Evolutionary conservation across 1,139 yeast genomes (phyloP).

Genomic region (Pichia sp.): DNA sequence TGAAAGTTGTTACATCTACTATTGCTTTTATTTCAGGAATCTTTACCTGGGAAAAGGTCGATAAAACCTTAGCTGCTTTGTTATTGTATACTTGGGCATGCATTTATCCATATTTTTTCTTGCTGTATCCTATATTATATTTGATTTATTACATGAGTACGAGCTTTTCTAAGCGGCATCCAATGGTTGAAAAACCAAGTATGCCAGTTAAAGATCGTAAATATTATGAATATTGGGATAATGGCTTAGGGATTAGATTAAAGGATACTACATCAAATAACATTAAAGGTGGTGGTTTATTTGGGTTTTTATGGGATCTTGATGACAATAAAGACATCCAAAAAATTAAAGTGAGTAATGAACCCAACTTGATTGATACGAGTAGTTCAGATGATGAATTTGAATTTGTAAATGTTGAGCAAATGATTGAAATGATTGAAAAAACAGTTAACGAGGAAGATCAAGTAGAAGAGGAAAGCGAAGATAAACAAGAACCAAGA

Average conservation of each 20-base stretch:
- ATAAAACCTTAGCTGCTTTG: constrained; percentile 48
- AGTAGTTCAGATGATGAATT: background rate
- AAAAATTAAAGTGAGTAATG: background rate
- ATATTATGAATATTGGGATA: constrained; percentile 24
- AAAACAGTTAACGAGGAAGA: background rate
- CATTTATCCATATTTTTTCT: constrained; percentile 63
- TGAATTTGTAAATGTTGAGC: constrained; percentile 1
- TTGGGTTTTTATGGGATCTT: constrained; percentile 14
- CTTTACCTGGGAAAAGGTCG: constrained; percentile 58
- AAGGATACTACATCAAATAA: constrained; percentile 31
- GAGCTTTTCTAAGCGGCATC: constrained; percentile 67
- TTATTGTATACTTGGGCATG: constrained; percentile 54
- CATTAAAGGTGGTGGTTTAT: constrained; percentile 20
- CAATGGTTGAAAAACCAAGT: constrained; percentile 36
- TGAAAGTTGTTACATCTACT: constrained; percentile 42
- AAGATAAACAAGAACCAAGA: constrained; percentile 14
- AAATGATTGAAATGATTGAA: background rate
- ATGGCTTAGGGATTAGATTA: constrained; percentile 51
- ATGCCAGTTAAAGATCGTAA: constrained; percentile 36
- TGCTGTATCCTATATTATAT: constrained; percentile 57
- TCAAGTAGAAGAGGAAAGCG: constrained; percentile 11
- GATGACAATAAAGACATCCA: background rate
- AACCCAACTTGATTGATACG: background rate
- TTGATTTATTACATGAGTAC: constrained; percentile 61
- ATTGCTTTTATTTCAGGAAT: constrained; percentile 53